Percentiles rank a stretch among this genome's conserved stretches.
Evolutionary conservation across 2,329 filamentous ascomycete genomes (phyloP).

Genomic region (Colletotrichum camelliae): DNA sequence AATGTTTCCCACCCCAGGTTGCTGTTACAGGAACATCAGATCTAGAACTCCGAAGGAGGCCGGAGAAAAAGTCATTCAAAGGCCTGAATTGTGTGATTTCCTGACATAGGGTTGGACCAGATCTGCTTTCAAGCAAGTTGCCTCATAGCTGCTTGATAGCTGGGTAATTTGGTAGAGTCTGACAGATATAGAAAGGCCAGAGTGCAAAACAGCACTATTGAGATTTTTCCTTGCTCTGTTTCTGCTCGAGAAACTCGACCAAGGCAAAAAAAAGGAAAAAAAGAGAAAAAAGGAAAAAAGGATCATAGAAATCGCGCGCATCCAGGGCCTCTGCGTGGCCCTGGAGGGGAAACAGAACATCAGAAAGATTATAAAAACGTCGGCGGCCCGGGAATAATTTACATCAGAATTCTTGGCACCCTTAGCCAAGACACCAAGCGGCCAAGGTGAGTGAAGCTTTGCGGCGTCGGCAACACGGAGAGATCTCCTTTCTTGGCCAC

Average conservation of each 20-base stretch:
- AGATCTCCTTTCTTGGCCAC: slow-evolving; percentile 7
- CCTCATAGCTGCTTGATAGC: neutral
- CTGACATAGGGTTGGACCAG: neutral
- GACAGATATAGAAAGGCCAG: neutral
- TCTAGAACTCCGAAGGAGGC: neutral
- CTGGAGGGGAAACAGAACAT: neutral
- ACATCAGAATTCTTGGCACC: neutral
- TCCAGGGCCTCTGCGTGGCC: neutral
- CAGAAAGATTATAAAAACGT: neutral
- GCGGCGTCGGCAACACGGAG: neutral
- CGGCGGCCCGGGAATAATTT: neutral
- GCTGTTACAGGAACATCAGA: neutral
- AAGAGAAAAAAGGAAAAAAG: neutral
- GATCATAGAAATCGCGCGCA: neutral
- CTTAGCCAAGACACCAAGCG: neutral
- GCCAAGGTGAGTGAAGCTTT: slow-evolving; percentile 13
- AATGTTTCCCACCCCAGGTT: neutral
- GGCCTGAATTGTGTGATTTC: neutral
- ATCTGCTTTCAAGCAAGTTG: neutral
- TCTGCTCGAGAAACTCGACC: neutral
- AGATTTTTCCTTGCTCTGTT: neutral
- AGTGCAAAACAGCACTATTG: too few species aligned
- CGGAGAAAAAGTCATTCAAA: neutral
- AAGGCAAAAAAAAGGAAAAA: neutral
- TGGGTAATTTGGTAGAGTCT: neutral